Percentiles rank a stretch among this genome's conserved stretches.
These are phyloP conservation scores for Beauveria sp. DNA, from an alignment of 2,329 filamentous ascomycete genomes.

Conservation along the genomic window DNA sequence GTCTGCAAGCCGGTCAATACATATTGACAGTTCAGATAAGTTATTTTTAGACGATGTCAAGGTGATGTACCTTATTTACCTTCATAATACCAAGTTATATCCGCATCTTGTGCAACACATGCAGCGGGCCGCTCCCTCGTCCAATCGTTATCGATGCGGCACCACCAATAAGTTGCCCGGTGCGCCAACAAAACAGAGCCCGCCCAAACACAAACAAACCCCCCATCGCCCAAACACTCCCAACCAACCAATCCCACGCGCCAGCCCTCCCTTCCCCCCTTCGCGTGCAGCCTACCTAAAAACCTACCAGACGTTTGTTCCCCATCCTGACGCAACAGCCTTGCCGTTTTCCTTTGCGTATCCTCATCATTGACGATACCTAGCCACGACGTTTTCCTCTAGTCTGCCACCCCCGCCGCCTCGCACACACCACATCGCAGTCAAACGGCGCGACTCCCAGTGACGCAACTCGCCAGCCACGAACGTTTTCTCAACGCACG, in stretches of 20 bases:
- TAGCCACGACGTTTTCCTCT: background rate
- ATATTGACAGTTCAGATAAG: background rate
- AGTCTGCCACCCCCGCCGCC: background rate
- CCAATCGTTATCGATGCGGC: slow-evolving; percentile 4
- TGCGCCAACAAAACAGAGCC: background rate
- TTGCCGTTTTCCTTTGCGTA: background rate
- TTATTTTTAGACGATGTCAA: too few species aligned
- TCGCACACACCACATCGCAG: background rate
- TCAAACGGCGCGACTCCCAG: background rate
- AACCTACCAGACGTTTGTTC: background rate
- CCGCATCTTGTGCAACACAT: background rate
- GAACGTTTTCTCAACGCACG: background rate
- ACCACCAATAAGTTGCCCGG: background rate
- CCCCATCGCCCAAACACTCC: background rate
- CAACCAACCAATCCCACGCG: slow-evolving; percentile 1
- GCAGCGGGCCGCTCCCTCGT: background rate
- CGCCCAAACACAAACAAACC: slow-evolving; percentile 6
- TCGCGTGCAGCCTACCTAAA: background rate
- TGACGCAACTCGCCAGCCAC: background rate
- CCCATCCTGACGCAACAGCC: background rate
- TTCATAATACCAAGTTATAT: background rate
- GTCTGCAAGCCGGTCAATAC: background rate
- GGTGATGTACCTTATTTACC: too few species aligned
- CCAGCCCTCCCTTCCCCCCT: background rate
- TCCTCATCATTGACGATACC: background rate